Evolutionary conservation across 1,139 yeast genomes (phyloP).

Genomic region (Kodamaea ohmeri): DNA sequence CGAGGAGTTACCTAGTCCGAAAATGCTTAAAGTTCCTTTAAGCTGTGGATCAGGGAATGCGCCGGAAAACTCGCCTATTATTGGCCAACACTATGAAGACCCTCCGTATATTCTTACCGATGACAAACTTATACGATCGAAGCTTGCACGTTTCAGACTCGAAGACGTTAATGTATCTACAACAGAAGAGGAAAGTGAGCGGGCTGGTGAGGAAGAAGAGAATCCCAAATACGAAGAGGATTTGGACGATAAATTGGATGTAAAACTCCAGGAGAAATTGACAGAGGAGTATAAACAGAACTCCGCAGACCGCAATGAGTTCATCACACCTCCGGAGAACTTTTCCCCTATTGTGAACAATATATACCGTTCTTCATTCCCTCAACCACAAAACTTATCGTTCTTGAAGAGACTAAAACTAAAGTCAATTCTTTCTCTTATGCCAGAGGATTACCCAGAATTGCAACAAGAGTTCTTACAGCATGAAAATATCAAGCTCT

Average conservation of each 20-base stretch:
- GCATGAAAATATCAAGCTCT: slow-evolving; percentile 60
- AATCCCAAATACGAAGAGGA: slow-evolving; percentile 41
- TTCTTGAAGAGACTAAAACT: slow-evolving; percentile 62
- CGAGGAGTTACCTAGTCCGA: slow-evolving; percentile 27
- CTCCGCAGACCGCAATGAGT: slow-evolving; percentile 15
- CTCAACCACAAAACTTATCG: slow-evolving; percentile 75
- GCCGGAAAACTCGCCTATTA: neutral
- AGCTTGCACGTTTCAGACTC: slow-evolving; percentile 26
- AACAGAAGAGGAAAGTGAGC: slow-evolving; percentile 24
- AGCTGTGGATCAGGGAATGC: neutral
- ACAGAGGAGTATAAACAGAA: slow-evolving; percentile 19
- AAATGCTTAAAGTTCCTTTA: neutral
- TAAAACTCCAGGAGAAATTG: slow-evolving; percentile 23
- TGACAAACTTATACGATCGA: slow-evolving; percentile 34
- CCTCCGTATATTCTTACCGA: slow-evolving; percentile 17
- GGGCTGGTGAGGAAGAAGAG: slow-evolving; percentile 20
- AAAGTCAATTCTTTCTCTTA: slow-evolving; percentile 75
- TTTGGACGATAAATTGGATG: slow-evolving; percentile 41
- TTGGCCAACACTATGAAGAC: slow-evolving; percentile 7
- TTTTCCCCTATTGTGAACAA: slow-evolving; percentile 79
- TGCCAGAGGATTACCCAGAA: slow-evolving; percentile 88
- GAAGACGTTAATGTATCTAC: slow-evolving; percentile 24
- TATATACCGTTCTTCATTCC: slow-evolving; percentile 87
- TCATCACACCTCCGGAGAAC: slow-evolving; percentile 79
- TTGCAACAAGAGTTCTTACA: slow-evolving; percentile 65